These are phyloP conservation scores for Paecilomyces sp. DNA, from an alignment of 2,329 filamentous ascomycete genomes.

Conservation along the genomic window DNA sequence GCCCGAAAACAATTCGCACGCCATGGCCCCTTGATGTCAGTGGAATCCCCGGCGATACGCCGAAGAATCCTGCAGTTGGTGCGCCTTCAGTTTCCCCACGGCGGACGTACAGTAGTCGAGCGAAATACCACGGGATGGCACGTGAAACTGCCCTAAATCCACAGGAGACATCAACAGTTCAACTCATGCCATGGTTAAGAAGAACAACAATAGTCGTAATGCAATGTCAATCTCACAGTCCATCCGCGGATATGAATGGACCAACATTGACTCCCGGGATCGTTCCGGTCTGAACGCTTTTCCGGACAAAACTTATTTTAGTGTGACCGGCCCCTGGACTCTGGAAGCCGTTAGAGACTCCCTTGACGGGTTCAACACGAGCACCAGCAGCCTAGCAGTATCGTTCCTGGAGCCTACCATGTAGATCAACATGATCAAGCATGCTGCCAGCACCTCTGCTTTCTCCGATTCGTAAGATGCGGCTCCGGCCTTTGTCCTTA, in stretches of 20 bases:
- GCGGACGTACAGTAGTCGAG: neutral
- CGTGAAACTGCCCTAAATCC: neutral
- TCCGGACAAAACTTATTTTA: neutral
- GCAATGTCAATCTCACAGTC: too few relatives aligned
- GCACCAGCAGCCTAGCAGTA: neutral
- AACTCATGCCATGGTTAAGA: too few relatives aligned
- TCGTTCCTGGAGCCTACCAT: neutral
- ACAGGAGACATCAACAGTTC: too few relatives aligned
- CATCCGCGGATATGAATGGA: neutral
- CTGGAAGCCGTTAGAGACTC: neutral
- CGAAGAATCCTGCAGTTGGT: neutral
- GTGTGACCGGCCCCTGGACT: neutral
- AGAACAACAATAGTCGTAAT: too few relatives aligned
- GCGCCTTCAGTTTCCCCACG: neutral
- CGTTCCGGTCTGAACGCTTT: neutral
- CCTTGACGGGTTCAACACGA: neutral
- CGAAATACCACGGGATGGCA: neutral
- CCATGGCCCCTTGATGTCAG: neutral
- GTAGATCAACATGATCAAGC: neutral
- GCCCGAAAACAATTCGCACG: neutral
- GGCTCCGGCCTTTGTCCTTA: neutral
- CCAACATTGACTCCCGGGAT: neutral
- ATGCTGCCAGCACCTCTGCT: neutral
- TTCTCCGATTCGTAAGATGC: neutral
- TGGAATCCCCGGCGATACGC: neutral